Evolutionary conservation across 2,329 filamentous ascomycete genomes (phyloP).

Genomic region (Kalmusia sp.): DNA sequence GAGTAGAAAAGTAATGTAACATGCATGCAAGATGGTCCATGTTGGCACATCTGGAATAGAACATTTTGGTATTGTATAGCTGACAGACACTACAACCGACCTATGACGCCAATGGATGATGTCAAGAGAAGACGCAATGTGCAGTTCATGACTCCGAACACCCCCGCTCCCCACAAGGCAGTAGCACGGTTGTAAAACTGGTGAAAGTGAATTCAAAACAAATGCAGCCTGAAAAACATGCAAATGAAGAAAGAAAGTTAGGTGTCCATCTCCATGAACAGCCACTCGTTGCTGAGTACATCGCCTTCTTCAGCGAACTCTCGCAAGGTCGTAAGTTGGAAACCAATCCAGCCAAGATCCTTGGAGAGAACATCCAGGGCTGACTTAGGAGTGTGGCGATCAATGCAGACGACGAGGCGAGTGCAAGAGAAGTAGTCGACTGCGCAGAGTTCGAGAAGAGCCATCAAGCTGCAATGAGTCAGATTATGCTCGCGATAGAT

Average conservation of each 20-base stretch:
- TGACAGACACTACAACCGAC: neutral
- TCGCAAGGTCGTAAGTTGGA: slow-evolving; percentile 81
- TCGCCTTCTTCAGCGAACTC: slow-evolving; percentile 71
- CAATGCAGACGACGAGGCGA: slow-evolving; percentile 81
- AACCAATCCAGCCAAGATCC: slow-evolving; percentile 92
- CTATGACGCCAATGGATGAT: neutral
- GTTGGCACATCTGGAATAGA: neutral
- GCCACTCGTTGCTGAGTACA: slow-evolving; percentile 77
- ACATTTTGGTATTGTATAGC: neutral
- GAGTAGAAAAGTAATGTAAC: no score
- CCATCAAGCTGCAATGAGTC: slow-evolving; percentile 65
- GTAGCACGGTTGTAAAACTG: slow-evolving; percentile 5
- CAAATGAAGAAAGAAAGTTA: slow-evolving; percentile 49
- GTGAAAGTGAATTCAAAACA: slow-evolving; percentile 1
- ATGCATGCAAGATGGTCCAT: no score
- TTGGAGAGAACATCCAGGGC: slow-evolving; percentile 74
- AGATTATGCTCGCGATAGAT: slow-evolving; percentile 12
- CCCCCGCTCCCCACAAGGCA: neutral
- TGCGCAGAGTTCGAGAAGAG: slow-evolving; percentile 86
- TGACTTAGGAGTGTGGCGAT: slow-evolving; percentile 68
- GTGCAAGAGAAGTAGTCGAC: slow-evolving; percentile 74
- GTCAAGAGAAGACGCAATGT: neutral
- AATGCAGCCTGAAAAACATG: neutral
- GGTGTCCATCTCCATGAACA: slow-evolving; percentile 88
- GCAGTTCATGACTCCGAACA: slow-evolving; percentile 2